A percentile compares a stretch with the other conserved stretches of the same genome.
Evolutionary conservation across 2,329 filamentous ascomycete species (phyloP).

Genomic region (Penicillium sp.): DNA sequence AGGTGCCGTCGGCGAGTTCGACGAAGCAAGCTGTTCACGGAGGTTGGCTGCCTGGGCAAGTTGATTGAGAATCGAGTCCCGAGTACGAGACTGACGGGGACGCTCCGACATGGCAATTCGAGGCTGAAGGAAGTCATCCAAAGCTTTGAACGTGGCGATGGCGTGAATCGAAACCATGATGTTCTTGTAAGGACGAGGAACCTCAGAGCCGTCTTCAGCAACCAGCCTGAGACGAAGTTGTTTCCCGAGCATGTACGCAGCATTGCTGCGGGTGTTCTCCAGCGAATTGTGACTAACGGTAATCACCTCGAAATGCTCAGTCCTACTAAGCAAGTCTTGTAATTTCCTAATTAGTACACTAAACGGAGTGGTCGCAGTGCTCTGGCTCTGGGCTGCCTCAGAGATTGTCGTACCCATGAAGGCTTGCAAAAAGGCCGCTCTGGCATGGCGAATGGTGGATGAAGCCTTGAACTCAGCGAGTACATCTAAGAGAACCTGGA

Average conservation of each 20-base stretch:
- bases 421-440: constrained; percentile 81
- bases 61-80: constrained; percentile 68
- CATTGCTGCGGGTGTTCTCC: constrained; percentile 86
- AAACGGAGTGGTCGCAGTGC: constrained; percentile 76
- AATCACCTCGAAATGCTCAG: constrained; percentile 96
- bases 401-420: constrained; percentile 78
- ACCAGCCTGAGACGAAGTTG: constrained; percentile 87
- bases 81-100: constrained; percentile 61
- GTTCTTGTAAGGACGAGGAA: constrained; percentile 82
- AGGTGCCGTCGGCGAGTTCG: constrained; percentile 21
- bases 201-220: constrained; percentile 83
- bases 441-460: constrained; percentile 55
- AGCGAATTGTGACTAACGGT: constrained; percentile 92
- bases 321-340: constrained; percentile 92
- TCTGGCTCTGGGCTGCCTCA: constrained; percentile 62
- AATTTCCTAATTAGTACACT: constrained; percentile 90
- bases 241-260: constrained; percentile 94
- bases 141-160: constrained; percentile 94
- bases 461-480: constrained; percentile 64
- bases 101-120: constrained; percentile 81
- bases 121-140: constrained; percentile 93
- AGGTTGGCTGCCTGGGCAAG: constrained; percentile 70
- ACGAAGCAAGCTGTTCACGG: constrained; percentile 49
- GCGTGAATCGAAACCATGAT: constrained; percentile 99
- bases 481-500: constrained; percentile 77